Evolutionary conservation across 2,329 filamentous ascomycete genomes (phyloP).

Genomic region (Aureobasidium sp.): DNA sequence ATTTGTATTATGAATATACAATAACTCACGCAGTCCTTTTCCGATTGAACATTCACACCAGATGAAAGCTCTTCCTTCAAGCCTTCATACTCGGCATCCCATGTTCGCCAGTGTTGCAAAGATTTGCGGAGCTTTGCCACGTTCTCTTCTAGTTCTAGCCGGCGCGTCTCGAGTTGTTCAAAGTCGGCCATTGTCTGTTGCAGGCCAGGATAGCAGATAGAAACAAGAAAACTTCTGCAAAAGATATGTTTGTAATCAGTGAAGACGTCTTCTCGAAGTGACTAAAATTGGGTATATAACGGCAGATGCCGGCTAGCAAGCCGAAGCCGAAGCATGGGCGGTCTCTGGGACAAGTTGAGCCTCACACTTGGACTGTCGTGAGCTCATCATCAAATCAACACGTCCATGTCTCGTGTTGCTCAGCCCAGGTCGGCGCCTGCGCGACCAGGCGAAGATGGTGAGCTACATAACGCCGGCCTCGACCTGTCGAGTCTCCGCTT

Average conservation of each 20-base stretch:
- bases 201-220: background rate
- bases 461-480: constrained; percentile 18
- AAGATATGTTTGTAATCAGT: constrained; percentile 8
- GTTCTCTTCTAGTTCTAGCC: constrained; percentile 65
- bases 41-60: constrained; percentile 41
- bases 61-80: constrained; percentile 72
- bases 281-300: constrained; percentile 1
- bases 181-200: background rate
- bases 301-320: background rate
- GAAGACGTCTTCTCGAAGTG: background rate
- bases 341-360: background rate
- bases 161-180: constrained; percentile 38
- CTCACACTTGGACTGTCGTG: background rate
- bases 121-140: constrained; percentile 65
- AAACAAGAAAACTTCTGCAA: background rate
- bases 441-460: constrained; percentile 25
- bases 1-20: background rate
- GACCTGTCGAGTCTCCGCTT: constrained; percentile 13
- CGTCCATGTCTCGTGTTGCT: constrained; percentile 28
- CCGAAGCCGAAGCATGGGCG: constrained; percentile 2
- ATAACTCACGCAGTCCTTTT: constrained; percentile 35
- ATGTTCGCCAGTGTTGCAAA: constrained; percentile 80
- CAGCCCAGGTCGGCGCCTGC: constrained; percentile 20
- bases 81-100: constrained; percentile 85
- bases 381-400: constrained; percentile 18